phyloP scores from a whole-genome alignment of 768 basidiomycete species.

The Pleurotus ostreatus region DNA sequence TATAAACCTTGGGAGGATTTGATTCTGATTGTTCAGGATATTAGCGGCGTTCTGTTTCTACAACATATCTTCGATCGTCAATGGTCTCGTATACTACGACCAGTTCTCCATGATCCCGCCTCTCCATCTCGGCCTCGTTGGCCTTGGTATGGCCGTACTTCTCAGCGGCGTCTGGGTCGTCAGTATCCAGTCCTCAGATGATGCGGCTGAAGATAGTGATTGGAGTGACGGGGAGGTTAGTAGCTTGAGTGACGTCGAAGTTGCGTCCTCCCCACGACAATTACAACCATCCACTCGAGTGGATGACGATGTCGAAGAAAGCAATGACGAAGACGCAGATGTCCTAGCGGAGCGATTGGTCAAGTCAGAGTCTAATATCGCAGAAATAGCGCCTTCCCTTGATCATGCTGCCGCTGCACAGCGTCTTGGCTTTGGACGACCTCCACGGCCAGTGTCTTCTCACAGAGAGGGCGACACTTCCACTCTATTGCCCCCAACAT shows the following conservation, averaged over 20 bases:
- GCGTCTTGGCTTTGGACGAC: background rate
- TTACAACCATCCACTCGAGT: conserved; percentile 13
- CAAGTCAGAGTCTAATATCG: background rate
- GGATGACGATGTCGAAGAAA: background rate
- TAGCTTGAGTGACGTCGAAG: conserved; percentile 22
- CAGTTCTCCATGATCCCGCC: conserved; percentile 71
- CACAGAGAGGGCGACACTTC: background rate
- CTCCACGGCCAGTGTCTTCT: background rate
- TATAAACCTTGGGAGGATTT: conserved; percentile 8
- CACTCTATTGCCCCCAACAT: background rate
- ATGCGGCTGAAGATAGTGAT: conserved; percentile 42
- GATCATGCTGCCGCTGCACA: background rate
- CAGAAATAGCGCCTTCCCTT: background rate
- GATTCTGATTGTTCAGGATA: conserved; percentile 14
- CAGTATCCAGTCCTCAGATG: conserved; percentile 64
- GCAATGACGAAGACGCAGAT: background rate
- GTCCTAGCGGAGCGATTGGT: background rate
- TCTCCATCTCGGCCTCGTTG: conserved; percentile 70
- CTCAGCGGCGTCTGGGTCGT: conserved; percentile 90
- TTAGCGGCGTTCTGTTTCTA: conserved; percentile 92
- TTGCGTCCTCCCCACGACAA: conserved; percentile 16
- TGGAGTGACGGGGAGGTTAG: conserved; percentile 41
- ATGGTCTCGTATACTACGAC: conserved; percentile 86
- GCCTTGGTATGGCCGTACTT: conserved; percentile 70
- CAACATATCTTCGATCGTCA: conserved; percentile 88